Percentiles rank a stretch among this genome's conserved stretches.
Conservation (phyloP, 78 protist species). For the Bodo saltans region DNA sequence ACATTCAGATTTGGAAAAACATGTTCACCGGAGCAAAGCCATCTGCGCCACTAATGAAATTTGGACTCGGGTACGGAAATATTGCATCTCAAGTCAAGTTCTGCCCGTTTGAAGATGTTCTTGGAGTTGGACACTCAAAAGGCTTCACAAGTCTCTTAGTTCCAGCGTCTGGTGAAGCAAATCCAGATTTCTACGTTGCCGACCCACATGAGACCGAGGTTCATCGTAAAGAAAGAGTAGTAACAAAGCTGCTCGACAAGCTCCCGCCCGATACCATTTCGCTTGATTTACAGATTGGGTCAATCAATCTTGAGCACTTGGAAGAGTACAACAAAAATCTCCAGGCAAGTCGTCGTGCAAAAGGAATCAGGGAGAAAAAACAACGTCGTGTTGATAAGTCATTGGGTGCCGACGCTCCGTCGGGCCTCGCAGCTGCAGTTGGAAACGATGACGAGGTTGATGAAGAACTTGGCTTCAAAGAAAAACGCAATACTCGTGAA, state of each 20-base stretch:
- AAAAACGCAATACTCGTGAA: not conserved
- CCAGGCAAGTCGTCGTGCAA: not conserved
- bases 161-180: constrained; percentile 85
- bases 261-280: constrained; percentile 17
- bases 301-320: not conserved
- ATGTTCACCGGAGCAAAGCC: not conserved
- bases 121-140: constrained; percentile 74
- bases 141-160: constrained; percentile 55
- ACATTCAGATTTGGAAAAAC: constrained; percentile 58
- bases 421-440: not conserved
- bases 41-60: constrained; percentile 1
- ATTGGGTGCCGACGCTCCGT: not conserved
- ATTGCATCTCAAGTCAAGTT: constrained; percentile 42
- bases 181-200: constrained; percentile 86
- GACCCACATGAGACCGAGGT: constrained; percentile 75
- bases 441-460: not conserved
- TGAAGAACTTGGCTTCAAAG: not conserved
- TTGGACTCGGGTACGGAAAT: not conserved
- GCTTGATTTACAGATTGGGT: not conserved
- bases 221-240: constrained; percentile 4
- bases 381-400: not conserved
- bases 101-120: constrained; percentile 92
- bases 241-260: constrained; percentile 14
- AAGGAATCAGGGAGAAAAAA: not conserved
- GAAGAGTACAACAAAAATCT: not conserved